Percentiles rank a stretch among this genome's conserved stretches.
phyloP scores from a whole-genome alignment of 106 monocot genomes.

The Amphibolis antarctica region DNA sequence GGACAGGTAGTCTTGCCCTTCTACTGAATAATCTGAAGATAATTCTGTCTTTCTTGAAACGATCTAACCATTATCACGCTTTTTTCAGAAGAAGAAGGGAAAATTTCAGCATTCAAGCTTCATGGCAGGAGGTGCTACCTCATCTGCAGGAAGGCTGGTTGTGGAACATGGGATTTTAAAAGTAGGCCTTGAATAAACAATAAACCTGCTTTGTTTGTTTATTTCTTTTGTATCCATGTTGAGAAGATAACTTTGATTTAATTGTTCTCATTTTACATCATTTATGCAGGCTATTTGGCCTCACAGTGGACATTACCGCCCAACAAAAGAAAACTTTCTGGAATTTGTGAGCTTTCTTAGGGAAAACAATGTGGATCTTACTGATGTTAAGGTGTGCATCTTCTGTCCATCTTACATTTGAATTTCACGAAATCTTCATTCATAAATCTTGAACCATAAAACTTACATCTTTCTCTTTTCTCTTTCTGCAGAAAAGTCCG shows the following conservation, averaged over 20 bases:
- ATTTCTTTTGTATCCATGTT: not conserved
- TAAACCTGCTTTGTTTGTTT: not conserved
- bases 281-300: slow-evolving; percentile 31
- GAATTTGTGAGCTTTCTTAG: slow-evolving; percentile 30
- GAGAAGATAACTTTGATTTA: not conserved
- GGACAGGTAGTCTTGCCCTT: slow-evolving; percentile 31
- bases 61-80: not conserved
- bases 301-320: slow-evolving; percentile 42
- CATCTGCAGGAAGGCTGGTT: slow-evolving; percentile 21
- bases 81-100: slow-evolving; percentile 20
- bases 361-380: slow-evolving; percentile 39
- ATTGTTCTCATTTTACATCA: not conserved
- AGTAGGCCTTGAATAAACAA: no score
- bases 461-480: not conserved
- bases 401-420: not conserved
- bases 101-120: slow-evolving; percentile 31
- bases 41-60: not conserved
- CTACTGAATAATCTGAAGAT: not conserved
- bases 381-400: slow-evolving; percentile 22
- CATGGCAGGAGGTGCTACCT: slow-evolving; percentile 17
- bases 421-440: not conserved
- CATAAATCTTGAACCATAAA: not conserved
- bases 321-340: slow-evolving; percentile 42
- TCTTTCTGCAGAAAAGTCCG: slow-evolving; percentile 5
- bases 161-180: slow-evolving; percentile 13